phyloP scores from a whole-genome alignment of 1,284 basidiomycete species.

The Fomitopsis pinicola region DNA sequence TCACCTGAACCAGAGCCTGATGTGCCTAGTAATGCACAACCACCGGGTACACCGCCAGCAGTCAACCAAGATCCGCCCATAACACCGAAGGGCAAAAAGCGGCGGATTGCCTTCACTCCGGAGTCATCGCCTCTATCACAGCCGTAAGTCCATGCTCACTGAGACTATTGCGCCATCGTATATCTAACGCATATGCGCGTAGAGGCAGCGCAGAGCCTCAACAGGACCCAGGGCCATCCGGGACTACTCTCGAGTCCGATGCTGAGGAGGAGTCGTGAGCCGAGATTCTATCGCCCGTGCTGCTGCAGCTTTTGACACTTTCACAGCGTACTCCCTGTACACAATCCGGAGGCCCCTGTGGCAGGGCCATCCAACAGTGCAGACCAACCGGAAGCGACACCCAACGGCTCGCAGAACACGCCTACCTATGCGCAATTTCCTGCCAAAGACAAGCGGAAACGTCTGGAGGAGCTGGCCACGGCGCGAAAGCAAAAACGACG shows the following conservation, averaged over 20 bases:
- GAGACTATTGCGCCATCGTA: background rate
- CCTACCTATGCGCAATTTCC: slow-evolving; percentile 30
- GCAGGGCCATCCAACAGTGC: background rate
- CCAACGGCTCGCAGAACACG: background rate
- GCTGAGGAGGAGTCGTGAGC: background rate
- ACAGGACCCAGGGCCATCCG: background rate
- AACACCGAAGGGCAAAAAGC: background rate
- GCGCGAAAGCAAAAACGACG: slow-evolving; percentile 11
- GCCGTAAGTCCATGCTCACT: background rate
- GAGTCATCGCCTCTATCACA: slow-evolving; percentile 5
- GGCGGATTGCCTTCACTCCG: background rate
- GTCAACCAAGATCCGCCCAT: background rate
- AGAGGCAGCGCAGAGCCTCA: background rate
- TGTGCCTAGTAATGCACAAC: background rate
- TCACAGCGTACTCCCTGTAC: background rate
- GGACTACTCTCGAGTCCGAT: background rate
- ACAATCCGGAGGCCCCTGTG: background rate
- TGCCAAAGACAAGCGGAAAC: slow-evolving; percentile 32
- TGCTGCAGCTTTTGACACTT: background rate
- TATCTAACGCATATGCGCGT: background rate
- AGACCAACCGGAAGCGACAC: background rate
- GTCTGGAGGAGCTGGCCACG: slow-evolving; percentile 31
- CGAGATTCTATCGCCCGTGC: too few relatives aligned
- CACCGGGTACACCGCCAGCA: background rate
- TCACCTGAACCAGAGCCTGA: slow-evolving; percentile 6